Evolutionary conservation across 2,329 filamentous ascomycete species (phyloP).

Genomic region (Calonectria pteridis): DNA sequence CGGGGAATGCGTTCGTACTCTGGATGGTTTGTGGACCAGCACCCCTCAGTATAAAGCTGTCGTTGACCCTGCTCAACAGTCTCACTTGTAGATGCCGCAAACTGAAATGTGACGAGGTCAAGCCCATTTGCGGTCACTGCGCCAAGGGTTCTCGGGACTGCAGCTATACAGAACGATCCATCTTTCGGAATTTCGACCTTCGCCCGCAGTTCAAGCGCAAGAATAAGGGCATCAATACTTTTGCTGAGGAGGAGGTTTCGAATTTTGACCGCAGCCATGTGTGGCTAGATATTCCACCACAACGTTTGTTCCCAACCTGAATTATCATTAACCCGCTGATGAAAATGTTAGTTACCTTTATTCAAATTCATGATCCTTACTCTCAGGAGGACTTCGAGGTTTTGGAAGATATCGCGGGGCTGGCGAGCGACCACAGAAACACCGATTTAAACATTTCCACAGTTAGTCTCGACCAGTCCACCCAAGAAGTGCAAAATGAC

Average conservation of each 20-base stretch:
- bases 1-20: conserved; percentile 40
- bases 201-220: not conserved
- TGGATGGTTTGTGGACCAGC: conserved; percentile 29
- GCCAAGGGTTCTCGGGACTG: conserved; percentile 31
- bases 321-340: too few species aligned
- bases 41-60: not conserved
- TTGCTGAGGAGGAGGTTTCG: not conserved
- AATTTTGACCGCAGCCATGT: conserved; percentile 30
- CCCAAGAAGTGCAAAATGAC: not conserved
- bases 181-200: conserved; percentile 35
- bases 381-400: not conserved
- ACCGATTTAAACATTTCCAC: not conserved
- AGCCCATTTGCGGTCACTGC: conserved; percentile 38
- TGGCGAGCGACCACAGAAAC: not conserved
- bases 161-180: conserved; percentile 30
- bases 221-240: not conserved
- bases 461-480: not conserved
- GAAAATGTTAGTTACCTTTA: conserved; percentile 26
- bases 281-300: conserved; percentile 31
- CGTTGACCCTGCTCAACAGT: conserved; percentile 21
- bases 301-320: conserved; percentile 14
- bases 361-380: conserved; percentile 27
- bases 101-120: conserved; percentile 43
- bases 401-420: not conserved
- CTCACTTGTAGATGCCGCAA: conserved; percentile 41